phyloP scores from a whole-genome alignment of 1,139 yeast species.

The Eremothecium coryli region DNA sequence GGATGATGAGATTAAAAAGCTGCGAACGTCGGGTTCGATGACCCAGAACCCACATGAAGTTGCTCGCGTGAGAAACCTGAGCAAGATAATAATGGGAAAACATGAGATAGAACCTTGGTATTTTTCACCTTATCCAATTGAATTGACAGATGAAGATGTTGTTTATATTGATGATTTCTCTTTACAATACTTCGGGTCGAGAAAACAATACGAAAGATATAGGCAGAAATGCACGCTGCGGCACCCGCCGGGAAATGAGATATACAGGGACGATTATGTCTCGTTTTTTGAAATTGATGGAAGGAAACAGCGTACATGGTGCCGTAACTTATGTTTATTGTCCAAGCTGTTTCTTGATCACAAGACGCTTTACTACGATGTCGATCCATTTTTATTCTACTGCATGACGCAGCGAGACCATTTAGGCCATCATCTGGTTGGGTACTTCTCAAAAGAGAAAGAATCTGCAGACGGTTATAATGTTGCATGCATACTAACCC shows the following conservation, averaged over 20 bases:
- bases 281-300: conserved; percentile 96
- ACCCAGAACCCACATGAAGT: conserved; percentile 83
- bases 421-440: conserved; percentile 89
- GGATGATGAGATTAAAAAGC: conserved; percentile 85
- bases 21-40: conserved; percentile 94
- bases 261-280: conserved; percentile 76
- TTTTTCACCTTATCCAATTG: conserved; percentile 93
- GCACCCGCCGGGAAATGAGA: conserved; percentile 98
- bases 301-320: conserved; percentile 90
- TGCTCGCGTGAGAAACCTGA: conserved; percentile 79
- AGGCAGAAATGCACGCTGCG: conserved; percentile 74
- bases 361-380: conserved; percentile 91
- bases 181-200: conserved; percentile 77
- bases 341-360: conserved; percentile 88
- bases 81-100: conserved; percentile 72
- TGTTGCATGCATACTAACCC: conserved; percentile 90
- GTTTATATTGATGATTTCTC: conserved; percentile 90
- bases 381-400: conserved; percentile 90
- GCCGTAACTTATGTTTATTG: conserved; percentile 82
- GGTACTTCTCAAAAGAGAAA: conserved; percentile 93
- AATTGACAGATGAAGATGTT: conserved; percentile 81
- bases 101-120: conserved; percentile 98
- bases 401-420: conserved; percentile 88
- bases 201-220: conserved; percentile 85
- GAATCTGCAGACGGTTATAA: conserved; percentile 94